Evolutionary conservation across 768 basidiomycete species (phyloP), one percentile per base, ranked within the genome.

Genomic region (Boletus coccyginus): DNA sequence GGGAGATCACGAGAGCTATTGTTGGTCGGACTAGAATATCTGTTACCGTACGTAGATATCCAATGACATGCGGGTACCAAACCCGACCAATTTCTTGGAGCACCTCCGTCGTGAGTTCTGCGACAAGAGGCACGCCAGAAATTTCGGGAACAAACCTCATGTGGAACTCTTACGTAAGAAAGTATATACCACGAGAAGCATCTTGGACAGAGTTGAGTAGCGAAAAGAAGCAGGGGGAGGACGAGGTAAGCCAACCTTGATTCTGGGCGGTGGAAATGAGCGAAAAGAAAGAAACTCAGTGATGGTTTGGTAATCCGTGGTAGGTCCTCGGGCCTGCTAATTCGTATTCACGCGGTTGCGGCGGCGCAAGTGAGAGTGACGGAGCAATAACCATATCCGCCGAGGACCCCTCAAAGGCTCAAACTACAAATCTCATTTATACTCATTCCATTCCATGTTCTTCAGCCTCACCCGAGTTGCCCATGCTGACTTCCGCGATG

Each of bases 371-470:
- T 61, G 59, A 52, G 57, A 53, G 29, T 44, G 61, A 67, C 70
- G 72, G 70, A 72, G 66, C 59, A 72, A 60, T 52, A 55, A 44
- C 38, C 61, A 72, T 72, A 62, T 72, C 70, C 70, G 70, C 70
- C 70, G 70, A 62, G 40, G 49, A 48, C 53, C 59, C 56, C 58
- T 27, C 27, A 27, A 27, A 27, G 27, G 27, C 45, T 63, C 57
- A 56, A 52, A 59, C 59, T 40, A 32, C 51, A 54, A 52, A 56
- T 58, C 52, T 53, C 56, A 64, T 68, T 65, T 67, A 70, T 67
- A 70, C 55, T 19, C 48, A 13, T 56, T 21, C 41, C 35, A 9
- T 43, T 47, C 24, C 42, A 53, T 60, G 44, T 5, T 38, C 44
- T 39, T 27, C 43, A 16, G 31, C 46, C 32, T 50, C 53, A 32